These are phyloP conservation scores for Colletotrichum salicis DNA, from an alignment of 2,329 filamentous ascomycete species.

Conservation along the genomic window DNA sequence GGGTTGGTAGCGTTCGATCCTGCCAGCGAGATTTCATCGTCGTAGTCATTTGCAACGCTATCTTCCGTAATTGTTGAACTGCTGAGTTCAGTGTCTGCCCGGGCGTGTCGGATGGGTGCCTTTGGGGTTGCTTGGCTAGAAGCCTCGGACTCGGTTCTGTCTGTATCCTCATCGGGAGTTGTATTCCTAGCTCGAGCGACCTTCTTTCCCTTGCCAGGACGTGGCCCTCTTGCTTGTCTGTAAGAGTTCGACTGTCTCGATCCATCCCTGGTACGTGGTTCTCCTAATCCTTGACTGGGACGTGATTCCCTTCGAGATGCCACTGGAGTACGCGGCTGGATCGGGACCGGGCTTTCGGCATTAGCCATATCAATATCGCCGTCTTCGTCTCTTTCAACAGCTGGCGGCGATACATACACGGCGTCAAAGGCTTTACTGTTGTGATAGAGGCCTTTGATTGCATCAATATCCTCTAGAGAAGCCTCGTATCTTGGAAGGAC, in stretches of 20 bases:
- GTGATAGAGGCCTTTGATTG: neutral
- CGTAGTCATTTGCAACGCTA: neutral
- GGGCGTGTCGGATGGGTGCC: neutral
- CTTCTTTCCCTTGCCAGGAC: neutral
- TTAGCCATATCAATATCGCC: neutral
- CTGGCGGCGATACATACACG: neutral
- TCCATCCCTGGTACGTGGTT: too few relatives aligned
- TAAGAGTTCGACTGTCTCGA: too few relatives aligned
- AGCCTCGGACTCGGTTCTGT: neutral
- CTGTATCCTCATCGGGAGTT: neutral
- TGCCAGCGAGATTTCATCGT: neutral
- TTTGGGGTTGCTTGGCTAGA: neutral
- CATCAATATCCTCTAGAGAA: neutral
- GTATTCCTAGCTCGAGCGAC: neutral
- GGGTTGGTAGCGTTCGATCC: conserved; percentile 19
- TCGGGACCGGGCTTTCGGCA: neutral
- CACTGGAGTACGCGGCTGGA: too few relatives aligned
- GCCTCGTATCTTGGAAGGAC: neutral
- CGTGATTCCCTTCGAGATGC: neutral
- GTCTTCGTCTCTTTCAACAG: neutral
- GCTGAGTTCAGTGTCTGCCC: neutral
- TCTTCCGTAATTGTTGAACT: neutral
- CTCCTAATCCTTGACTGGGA: neutral
- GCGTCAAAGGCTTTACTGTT: conserved; percentile 17
- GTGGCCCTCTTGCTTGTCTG: too few relatives aligned